Percentiles rank a stretch among this genome's conserved stretches.
phyloP scores from a whole-genome alignment of 139 green algal species.

The Gonium pectorale region DNA sequence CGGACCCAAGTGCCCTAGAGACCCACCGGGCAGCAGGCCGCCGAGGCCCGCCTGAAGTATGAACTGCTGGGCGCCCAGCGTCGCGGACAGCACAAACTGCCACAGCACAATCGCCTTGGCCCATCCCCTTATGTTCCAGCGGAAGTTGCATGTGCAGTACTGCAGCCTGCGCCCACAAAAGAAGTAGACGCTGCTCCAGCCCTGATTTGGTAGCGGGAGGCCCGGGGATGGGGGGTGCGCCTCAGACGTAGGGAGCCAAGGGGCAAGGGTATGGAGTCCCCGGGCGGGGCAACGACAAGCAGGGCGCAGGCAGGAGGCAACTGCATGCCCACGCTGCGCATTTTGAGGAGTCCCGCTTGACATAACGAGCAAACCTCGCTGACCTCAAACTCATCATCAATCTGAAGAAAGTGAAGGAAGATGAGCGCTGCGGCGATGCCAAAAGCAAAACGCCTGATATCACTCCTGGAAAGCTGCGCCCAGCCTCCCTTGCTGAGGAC shows the following conservation, averaged over 20 bases:
- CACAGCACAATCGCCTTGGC: constrained; percentile 66
- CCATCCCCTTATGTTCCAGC: constrained; percentile 81
- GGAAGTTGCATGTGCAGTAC: constrained; percentile 80
- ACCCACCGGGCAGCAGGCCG: constrained; percentile 79
- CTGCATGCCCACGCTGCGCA: no score
- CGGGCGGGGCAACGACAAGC: no score
- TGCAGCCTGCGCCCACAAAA: constrained; percentile 78
- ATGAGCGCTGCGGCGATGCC: not conserved
- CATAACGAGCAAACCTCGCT: not conserved
- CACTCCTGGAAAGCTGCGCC: not conserved
- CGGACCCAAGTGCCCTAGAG: not conserved
- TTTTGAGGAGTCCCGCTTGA: no score
- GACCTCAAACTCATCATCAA: constrained; percentile 19
- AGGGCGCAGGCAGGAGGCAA: no score
- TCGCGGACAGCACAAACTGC: constrained; percentile 29
- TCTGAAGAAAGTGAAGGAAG: constrained; percentile 30
- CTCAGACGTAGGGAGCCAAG: no score
- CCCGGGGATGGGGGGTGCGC: no score
- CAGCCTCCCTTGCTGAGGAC: constrained; percentile 25
- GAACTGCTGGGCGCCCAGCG: constrained; percentile 74
- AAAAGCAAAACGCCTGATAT: not conserved
- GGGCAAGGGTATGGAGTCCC: no score
- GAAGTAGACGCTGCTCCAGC: constrained; percentile 82
- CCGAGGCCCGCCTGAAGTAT: constrained; percentile 69
- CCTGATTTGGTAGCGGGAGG: no score